Evolutionary conservation across 2,329 filamentous ascomycete species (phyloP).

Genomic region (Furcasterigmium furcatum): DNA sequence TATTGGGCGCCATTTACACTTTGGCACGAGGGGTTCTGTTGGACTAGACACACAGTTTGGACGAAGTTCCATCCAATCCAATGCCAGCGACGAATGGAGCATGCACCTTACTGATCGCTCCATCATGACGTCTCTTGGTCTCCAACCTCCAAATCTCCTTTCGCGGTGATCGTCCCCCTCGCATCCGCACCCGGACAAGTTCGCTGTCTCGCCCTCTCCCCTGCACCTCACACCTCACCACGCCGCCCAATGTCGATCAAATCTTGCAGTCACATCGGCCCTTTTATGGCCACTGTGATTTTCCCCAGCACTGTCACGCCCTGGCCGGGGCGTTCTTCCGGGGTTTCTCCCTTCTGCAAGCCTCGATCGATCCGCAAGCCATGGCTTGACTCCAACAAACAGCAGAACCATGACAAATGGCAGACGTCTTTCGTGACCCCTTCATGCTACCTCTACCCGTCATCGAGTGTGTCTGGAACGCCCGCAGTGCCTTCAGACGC

Average conservation of each 20-base stretch:
- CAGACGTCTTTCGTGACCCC: too few relatives aligned
- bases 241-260: neutral
- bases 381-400: neutral
- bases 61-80: too few relatives aligned
- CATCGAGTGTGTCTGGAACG: neutral
- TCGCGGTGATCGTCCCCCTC: neutral
- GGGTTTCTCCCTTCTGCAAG: neutral
- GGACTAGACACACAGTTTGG: too few relatives aligned
- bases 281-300: neutral
- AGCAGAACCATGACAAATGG: neutral
- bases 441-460: neutral
- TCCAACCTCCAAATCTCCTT: neutral
- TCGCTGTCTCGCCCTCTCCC: neutral
- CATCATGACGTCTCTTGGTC: neutral
- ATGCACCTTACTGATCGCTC: too few relatives aligned
- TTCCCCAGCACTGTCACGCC: neutral
- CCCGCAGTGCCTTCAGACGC: too few relatives aligned
- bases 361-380: neutral
- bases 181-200: too few relatives aligned
- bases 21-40: too few relatives aligned
- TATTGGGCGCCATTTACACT: too few relatives aligned
- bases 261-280: slow-evolving; percentile 2
- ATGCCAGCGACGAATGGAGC: too few relatives aligned
- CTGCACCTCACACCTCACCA: neutral
- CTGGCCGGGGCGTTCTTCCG: neutral